Evolutionary conservation across 768 basidiomycete genomes (phyloP), one percentile per base, ranked within the genome.

Genomic region (Naganishia vishniacii): DNA sequence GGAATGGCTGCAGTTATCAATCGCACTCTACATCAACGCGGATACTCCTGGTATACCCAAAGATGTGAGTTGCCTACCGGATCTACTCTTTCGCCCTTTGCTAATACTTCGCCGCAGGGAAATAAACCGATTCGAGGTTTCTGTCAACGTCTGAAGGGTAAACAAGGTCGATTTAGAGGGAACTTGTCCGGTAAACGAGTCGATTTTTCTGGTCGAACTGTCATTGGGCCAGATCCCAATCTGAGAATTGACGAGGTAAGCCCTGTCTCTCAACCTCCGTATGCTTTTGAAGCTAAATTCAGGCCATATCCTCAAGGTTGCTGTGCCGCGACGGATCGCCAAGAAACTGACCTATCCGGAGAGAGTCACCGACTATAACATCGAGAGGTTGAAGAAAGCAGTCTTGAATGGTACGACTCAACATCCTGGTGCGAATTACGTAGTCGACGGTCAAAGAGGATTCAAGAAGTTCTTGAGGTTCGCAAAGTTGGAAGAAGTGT

Each of bases 191-290:
- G 95, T 67, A 99, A 99, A 78, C 91, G 95, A 77, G 95, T 99
- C 68, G 95, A 99, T 75, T 98, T 98, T 75, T 97, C 93, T 0
- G 94, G 86, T 5, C 88, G 95, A 70, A 99, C 95, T 7, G 95
- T 99, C 77, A 99, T 99, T 73, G 94, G 92, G 1, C 95, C 95
- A 0, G 95, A 99, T 77, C 95, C 95, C n/a, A 99, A 98, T 74
- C 80, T 99, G 68, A 86, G 91, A 56, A 95, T 99, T 72, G 95
- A 99, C 75, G 94, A 99, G 80, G 92, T 79, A 42, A 56, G 73
- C 64, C 4, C 23, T n/a, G 29, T 28, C 1, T 0, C 18, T 20
- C 62, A n/a, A 37, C 32, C 3, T 13, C 12, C 13, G 8, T 37
- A 18, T 28, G 16, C 46, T 42, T 23, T 25, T 5, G 4, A n/a